phyloP scores from a whole-genome alignment of 2,329 filamentous ascomycete species.

The Exserohilum rostratum region DNA sequence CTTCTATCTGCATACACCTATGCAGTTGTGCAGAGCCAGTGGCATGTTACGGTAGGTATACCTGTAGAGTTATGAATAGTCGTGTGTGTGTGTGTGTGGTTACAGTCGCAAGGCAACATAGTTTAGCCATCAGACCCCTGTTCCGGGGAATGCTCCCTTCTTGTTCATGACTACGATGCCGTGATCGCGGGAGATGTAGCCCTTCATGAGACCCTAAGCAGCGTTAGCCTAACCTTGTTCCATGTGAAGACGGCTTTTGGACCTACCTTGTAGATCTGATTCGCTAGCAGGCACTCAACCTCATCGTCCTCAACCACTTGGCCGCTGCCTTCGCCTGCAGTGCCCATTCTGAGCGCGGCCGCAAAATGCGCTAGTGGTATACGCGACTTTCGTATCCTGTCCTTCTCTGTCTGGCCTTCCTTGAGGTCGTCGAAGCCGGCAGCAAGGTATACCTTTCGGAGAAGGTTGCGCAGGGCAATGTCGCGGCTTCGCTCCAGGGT shows the following conservation, averaged over 20 bases:
- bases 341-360: constrained; percentile 79
- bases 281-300: constrained; percentile 92
- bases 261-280: constrained; percentile 96
- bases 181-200: constrained; percentile 91
- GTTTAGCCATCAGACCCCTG: constrained; percentile 63
- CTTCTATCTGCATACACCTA: not conserved
- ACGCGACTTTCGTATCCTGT: constrained; percentile 72
- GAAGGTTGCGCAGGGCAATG: constrained; percentile 86
- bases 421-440: constrained; percentile 79
- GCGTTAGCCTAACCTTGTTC: constrained; percentile 22
- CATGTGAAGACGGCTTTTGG: not conserved
- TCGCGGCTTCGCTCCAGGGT: constrained; percentile 92
- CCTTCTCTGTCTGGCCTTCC: constrained; percentile 66
- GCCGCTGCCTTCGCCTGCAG: constrained; percentile 58
- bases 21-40: constrained; percentile 6
- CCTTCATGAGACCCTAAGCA: constrained; percentile 86
- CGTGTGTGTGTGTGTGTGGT: constrained; percentile 11
- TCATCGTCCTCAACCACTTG: constrained; percentile 82
- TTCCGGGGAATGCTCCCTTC: constrained; percentile 90
- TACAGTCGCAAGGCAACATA: constrained; percentile 20
- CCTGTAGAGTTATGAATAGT: not conserved
- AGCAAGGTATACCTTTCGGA: constrained; percentile 87
- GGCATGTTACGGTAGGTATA: constrained; percentile 5
- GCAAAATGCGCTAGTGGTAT: constrained; percentile 84
- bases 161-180: constrained; percentile 93